Base-by-base conservation (phyloP, 768 basidiomycete species). In the Boletus vinaceobasis region DNA sequence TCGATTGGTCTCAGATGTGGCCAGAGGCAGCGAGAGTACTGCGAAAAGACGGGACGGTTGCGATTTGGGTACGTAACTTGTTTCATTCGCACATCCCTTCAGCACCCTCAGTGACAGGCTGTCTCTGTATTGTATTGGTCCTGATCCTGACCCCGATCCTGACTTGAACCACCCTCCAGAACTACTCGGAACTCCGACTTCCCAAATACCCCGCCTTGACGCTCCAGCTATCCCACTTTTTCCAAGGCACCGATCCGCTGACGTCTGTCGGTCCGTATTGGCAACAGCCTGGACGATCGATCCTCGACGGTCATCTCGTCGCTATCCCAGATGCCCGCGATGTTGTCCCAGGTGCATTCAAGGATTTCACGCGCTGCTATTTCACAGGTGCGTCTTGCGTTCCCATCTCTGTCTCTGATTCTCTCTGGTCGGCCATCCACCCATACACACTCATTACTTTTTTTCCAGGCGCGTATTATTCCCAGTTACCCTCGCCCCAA, bases 201-300 rank as follows among this genome's bases (percentile, higher is more conserved):
- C 73, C 84, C 3, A 60, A 74, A 36, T 83, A 81, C 61, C 88
- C 88, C 0, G 66, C 77, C 1, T 68, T 86, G 29, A 79, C 80
- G 1, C 76, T 80, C 0, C 71, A 82, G 14, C 86, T 93, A 56
- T 78, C 79, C 9, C 74, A 73, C 3, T 91, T 85, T 65, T 76
- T 80, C 2, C 85, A 86, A 64, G 87, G 87, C 0, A 71, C 64
- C 3, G 80, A 87, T 58, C 77, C 75, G 2, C 45, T 52, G 9
- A 78, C 73, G 32, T 82, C 83, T 39, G 66, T 90, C 6, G 90
- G 90, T 1, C 80, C 83, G 2, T 81, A 90, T 64, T 93, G 90
- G 80, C 80, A 93, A 60, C 83, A 86, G 31, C 91, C 92, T 0
- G 92, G 92, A 15, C 78, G 92, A 13, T 81, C 80, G 0, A 85